Conservation (phyloP, 2,329 filamentous ascomycete species). For the Hirsutella rhossiliensis region DNA sequence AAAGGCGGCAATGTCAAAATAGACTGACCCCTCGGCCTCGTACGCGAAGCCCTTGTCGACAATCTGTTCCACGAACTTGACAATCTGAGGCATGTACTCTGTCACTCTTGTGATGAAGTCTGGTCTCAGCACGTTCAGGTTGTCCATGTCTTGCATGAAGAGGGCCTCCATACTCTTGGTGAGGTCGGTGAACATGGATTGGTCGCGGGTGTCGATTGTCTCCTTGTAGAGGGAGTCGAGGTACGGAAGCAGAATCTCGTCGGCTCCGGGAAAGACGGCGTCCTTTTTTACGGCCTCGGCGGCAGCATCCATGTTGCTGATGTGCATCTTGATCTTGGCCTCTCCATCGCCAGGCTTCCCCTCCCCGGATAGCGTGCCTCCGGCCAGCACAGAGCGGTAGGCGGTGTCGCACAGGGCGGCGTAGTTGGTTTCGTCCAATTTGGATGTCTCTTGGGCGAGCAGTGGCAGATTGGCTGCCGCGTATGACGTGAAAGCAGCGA, state of each 20-base stretch:
- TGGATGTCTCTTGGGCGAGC: slow-evolving; percentile 28
- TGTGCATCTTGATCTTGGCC: slow-evolving; percentile 83
- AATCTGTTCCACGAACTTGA: slow-evolving; percentile 70
- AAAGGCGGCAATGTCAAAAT: slow-evolving; percentile 84
- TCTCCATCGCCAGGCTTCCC: slow-evolving; percentile 62
- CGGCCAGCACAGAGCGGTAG: slow-evolving; percentile 42
- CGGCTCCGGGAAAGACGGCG: slow-evolving; percentile 40
- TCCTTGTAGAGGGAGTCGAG: slow-evolving; percentile 60
- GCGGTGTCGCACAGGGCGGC: slow-evolving; percentile 33
- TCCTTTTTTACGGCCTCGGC: slow-evolving; percentile 34
- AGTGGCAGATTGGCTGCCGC: slow-evolving; percentile 42
- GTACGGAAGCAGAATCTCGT: slow-evolving; percentile 67
- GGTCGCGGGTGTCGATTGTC: slow-evolving; percentile 47
- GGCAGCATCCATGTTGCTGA: slow-evolving; percentile 49
- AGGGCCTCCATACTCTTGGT: slow-evolving; percentile 78
- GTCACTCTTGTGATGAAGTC: slow-evolving; percentile 83
- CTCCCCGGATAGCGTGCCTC: slow-evolving; percentile 42
- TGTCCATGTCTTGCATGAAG: slow-evolving; percentile 80
- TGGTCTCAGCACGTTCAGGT: slow-evolving; percentile 72
- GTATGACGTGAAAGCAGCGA: slow-evolving; percentile 43
- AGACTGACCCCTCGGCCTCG: slow-evolving; percentile 70
- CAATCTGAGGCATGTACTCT: slow-evolving; percentile 82
- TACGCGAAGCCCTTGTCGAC: slow-evolving; percentile 83
- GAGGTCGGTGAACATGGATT: slow-evolving; percentile 72
- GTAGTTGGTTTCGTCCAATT: slow-evolving; percentile 39